These are phyloP conservation scores for Salvia sclarea DNA, from an alignment of 305 asterid genomes.

Conservation along the genomic window DNA sequence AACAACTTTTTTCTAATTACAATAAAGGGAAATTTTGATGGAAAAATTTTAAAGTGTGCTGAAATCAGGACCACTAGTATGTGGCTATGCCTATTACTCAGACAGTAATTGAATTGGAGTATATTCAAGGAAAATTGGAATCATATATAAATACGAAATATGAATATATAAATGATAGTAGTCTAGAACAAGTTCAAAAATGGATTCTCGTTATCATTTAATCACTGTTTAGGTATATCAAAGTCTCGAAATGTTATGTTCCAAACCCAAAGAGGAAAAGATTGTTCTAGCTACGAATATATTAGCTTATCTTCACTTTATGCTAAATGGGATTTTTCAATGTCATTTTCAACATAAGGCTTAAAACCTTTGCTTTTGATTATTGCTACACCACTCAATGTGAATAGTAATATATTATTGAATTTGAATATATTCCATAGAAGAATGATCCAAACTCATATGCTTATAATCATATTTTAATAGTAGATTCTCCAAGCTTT, in stretches of 20 bases:
- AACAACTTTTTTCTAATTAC: neutral
- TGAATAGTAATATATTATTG: neutral
- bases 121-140: neutral
- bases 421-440: constrained; percentile 1
- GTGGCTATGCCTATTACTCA: constrained; percentile 34
- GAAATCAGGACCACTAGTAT: constrained; percentile 9
- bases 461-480: constrained; percentile 2
- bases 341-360: constrained; percentile 25
- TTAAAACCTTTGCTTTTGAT: neutral
- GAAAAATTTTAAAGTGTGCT: neutral
- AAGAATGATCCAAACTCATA: constrained; percentile 20
- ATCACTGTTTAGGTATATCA: constrained; percentile 24
- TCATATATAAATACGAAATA: neutral
- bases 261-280: neutral
- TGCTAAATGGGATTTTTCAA: constrained; percentile 21
- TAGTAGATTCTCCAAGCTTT: neutral
- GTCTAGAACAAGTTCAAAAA: constrained; percentile 9
- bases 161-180: neutral
- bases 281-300: neutral
- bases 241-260: neutral
- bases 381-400: neutral
- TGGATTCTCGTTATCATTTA: constrained; percentile 23
- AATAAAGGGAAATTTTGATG: neutral
- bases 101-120: neutral
- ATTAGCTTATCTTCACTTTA: constrained; percentile 31